Percentiles rank a stretch among this genome's conserved stretches.
These are phyloP conservation scores for Radiomyces spectabilis DNA, from an alignment of 192 early-diverging fungal species.

Conservation along the genomic window DNA sequence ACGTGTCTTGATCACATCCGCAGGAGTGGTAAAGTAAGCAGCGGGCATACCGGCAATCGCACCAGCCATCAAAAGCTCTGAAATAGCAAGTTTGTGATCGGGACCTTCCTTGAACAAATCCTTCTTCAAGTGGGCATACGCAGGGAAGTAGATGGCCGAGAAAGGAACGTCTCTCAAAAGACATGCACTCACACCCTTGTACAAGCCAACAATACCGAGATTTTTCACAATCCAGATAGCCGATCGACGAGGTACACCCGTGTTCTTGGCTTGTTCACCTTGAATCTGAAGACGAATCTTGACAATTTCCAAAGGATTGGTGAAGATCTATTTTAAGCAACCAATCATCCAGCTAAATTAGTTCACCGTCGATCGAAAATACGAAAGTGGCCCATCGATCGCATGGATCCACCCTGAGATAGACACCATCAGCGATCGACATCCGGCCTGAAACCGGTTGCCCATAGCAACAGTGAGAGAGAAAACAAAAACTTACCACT, in stretches of 20 bases:
- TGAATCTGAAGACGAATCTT: constrained; percentile 95
- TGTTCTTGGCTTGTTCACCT: constrained; percentile 61
- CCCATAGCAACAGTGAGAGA: no score
- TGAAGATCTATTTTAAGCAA: constrained; percentile 83
- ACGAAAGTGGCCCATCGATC: no score
- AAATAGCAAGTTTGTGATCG: constrained; percentile 58
- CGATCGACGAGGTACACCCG: constrained; percentile 49
- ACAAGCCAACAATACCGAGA: constrained; percentile 88
- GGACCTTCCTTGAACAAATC: constrained; percentile 82
- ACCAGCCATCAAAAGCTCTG: constrained; percentile 77
- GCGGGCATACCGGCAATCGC: constrained; percentile 95
- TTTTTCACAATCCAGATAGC: constrained; percentile 85
- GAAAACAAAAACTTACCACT: constrained; percentile 54
- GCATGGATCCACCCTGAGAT: no score
- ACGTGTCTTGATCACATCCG: constrained; percentile 97
- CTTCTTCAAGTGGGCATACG: constrained; percentile 95
- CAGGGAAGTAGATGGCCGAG: constrained; percentile 95
- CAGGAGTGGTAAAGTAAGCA: constrained; percentile 94
- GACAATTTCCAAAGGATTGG: constrained; percentile 97
- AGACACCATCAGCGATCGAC: no score
- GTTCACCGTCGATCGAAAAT: no score
- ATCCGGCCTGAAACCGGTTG: no score
- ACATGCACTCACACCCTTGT: constrained; percentile 91
- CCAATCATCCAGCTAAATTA: no score
- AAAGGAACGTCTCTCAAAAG: constrained; percentile 94